Evolutionary conservation across 1,284 basidiomycete genomes (phyloP), one percentile per base, ranked within the genome.

Genomic region (Marasmius sp.): DNA sequence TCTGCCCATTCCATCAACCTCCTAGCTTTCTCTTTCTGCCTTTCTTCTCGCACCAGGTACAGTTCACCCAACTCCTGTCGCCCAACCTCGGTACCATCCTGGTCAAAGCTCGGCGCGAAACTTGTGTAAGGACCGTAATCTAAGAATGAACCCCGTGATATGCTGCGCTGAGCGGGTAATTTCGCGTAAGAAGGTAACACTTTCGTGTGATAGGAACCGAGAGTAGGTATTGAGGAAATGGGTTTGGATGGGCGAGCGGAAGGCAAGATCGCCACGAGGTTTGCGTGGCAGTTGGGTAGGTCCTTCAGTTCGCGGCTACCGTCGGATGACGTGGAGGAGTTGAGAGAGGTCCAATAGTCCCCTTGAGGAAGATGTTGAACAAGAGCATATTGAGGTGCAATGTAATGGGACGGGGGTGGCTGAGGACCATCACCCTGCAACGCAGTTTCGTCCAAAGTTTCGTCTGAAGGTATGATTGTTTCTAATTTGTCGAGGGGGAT

Each of bases 41-140:
- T 78, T 63, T 78, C 71, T 38, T 78, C 76, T 61, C 75, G 73
- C 65, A 73, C 72, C 71, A 78, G 85, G 36, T 87, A 74, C 10
- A 86, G 74, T 68, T 89, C 82, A 20, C 84, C 86, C 61, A 92
- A 76, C 57, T 81, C 78, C 7, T 78, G 71, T 58, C 84, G 77
- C 1, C 90, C 90, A 12, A 91, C 74, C 68, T 90, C 84, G 47
- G 83, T 80, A 9, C 86, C 86, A 59, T 89, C 86, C 66, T 89
- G 88, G 64, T 91, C 89, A 70, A 90, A 93, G 14, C 80, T 77
- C 2, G 91, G 91, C 0, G 91, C 91, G 72, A 93, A 93, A 69
- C 84, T 88, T 2, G 89, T 74, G 68, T 81, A 88, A 8, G 81
- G 80, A 0, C 92, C 91, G 69, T 93, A 93, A 70, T 93, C 88